Evolutionary conservation across 495 filamentous ascomycete species (phyloP).

Genomic region (Penicillium robsamsonii): DNA sequence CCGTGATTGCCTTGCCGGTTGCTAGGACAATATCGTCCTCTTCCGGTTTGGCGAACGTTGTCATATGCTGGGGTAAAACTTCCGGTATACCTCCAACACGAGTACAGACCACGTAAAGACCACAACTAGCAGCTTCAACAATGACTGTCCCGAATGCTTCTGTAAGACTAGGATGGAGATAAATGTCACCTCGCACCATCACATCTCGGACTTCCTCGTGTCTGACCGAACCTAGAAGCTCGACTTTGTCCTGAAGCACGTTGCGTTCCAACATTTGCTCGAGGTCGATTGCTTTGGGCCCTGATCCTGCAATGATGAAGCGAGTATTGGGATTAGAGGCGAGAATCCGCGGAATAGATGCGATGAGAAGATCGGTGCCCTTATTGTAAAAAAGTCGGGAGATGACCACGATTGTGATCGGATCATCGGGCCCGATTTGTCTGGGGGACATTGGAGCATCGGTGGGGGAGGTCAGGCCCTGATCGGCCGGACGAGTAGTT

Average conservation of each 20-base stretch:
- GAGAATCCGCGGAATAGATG: constrained; percentile 88
- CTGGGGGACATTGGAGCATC: constrained; percentile 48
- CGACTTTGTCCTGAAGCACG: constrained; percentile 90
- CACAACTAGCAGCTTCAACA: constrained; percentile 93
- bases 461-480: constrained; percentile 30
- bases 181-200: constrained; percentile 97
- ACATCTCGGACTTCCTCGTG: constrained; percentile 97
- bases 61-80: constrained; percentile 87
- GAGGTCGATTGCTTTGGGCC: constrained; percentile 93
- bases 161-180: constrained; percentile 89
- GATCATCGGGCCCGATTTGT: constrained; percentile 72
- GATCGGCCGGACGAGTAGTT: constrained; percentile 28
- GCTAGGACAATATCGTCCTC: constrained; percentile 63
- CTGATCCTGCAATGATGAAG: constrained; percentile 94
- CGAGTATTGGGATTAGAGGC: constrained; percentile 86
- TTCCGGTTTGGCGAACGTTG: constrained; percentile 77
- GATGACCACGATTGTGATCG: constrained; percentile 94
- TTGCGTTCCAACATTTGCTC: constrained; percentile 97
- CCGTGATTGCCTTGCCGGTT: constrained; percentile 79
- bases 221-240: constrained; percentile 84
- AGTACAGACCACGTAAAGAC: constrained; percentile 93
- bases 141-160: constrained; percentile 98
- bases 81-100: constrained; percentile 96
- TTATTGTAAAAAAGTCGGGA: constrained; percentile 99
- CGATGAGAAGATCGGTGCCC: constrained; percentile 91